Evolutionary conservation across 176 grass and related monocot species (phyloP).

Genomic region (Bolboschoenus planiculmis): DNA sequence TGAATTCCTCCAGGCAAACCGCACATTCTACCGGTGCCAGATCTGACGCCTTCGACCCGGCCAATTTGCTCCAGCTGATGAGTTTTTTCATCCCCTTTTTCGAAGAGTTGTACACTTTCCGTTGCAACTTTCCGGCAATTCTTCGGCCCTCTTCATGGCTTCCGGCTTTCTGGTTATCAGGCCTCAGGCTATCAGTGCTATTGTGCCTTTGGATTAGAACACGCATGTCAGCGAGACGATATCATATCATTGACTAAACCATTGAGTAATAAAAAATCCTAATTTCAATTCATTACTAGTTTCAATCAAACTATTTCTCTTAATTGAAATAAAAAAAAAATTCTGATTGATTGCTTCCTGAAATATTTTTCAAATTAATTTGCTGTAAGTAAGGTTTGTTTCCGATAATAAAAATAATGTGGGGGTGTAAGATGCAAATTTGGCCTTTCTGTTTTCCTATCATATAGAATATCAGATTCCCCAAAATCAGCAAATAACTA

Average conservation of each 20-base stretch:
- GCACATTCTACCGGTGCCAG: slow-evolving; percentile 45
- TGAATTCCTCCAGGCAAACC: slow-evolving; percentile 90
- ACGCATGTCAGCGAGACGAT: not conserved
- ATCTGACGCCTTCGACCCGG: slow-evolving; percentile 53
- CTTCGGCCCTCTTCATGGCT: not conserved
- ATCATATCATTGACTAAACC: not conserved
- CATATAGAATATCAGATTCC: not conserved
- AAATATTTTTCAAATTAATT: not conserved
- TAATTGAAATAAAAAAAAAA: not conserved
- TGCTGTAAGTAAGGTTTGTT: not conserved
- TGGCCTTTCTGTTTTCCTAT: not conserved
- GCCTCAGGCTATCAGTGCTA: slow-evolving; percentile 52
- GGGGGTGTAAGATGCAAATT: not conserved
- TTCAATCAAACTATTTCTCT: not conserved
- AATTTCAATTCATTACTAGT: not conserved
- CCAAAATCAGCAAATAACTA: not conserved
- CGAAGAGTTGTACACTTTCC: slow-evolving; percentile 59
- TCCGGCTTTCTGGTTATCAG: slow-evolving; percentile 1
- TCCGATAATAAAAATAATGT: not conserved
- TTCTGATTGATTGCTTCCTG: not conserved
- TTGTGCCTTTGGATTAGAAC: slow-evolving; percentile 38
- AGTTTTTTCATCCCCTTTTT: slow-evolving; percentile 42
- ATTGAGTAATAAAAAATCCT: not conserved
- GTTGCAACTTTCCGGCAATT: slow-evolving; percentile 27
- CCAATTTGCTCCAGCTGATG: slow-evolving; percentile 66